Evolutionary conservation across 2,329 filamentous ascomycete genomes (phyloP), one percentile per base, ranked within the genome.

Genomic region (Diaporthe sp.): DNA sequence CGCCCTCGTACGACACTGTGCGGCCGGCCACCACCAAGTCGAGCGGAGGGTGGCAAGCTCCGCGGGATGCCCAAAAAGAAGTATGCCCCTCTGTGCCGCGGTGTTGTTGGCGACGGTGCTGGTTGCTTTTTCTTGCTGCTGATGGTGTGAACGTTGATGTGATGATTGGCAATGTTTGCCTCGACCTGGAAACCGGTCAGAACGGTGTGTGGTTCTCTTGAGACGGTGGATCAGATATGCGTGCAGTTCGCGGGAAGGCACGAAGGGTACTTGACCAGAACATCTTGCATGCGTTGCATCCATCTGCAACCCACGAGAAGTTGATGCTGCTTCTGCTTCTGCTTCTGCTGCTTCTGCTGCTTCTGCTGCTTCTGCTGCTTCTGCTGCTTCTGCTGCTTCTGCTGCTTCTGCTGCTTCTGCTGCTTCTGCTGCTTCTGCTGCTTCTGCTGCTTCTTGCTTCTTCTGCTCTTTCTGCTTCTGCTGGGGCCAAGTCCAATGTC

Each of bases 11-110:
- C 47, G 63, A 68, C 63, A 68, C 32, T 51, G 47, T 53, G 63
- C 13, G 8, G 15, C 47, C 47, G n/a, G n/a, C n/a, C n/a, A n/a
- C n/a, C n/a, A n/a, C 32, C 47, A n/a, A 51, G 32, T 25, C 63
- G 44, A 53, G 47, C 63, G 63, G 63, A 68, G 63, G 47, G 39
- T 68, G 63, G 63, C 63, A 68, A 53, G 35, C 8, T 68, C 63
- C 63, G 63, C 3, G 17, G 32, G 47, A 68, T 15, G 30, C 17
- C 63, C 22, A 30, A 8, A 27, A 53, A 68, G 63, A 68, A 68
- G 63, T 32, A 68, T 27, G 47, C 15, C 30, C 47, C 8, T 25
- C 35, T 27, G 44, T 51, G 44, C 59, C 59, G 59, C 47, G 22
- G 5, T 51, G 44, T 51, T 51, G 63, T 51, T 68, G 15, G 32